Evolutionary conservation across 176 grass and related monocot genomes (phyloP).

Genomic region (Oryza glumipatula): DNA sequence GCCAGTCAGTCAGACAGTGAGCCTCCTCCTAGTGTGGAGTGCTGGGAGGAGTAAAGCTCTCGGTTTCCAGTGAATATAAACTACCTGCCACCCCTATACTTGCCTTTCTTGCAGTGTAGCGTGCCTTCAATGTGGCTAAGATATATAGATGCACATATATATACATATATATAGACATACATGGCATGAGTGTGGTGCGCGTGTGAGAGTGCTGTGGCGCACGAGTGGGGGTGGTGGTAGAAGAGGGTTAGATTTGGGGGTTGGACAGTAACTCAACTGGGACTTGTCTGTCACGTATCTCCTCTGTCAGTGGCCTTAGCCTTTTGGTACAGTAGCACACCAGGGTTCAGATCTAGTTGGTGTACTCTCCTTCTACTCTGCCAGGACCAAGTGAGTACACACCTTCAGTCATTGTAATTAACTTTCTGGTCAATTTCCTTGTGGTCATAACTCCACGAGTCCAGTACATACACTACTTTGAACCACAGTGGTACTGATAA

Average conservation of each 20-base stretch:
- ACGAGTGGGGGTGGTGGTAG: not conserved
- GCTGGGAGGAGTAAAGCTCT: slow-evolving; percentile 28
- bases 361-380: slow-evolving; percentile 17
- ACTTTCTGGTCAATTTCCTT: not conserved
- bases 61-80: slow-evolving; percentile 56
- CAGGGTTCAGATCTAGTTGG: not conserved
- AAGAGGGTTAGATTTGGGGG: slow-evolving; percentile 13
- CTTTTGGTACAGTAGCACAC: not conserved
- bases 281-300: slow-evolving; percentile 44
- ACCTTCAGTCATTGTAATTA: not conserved
- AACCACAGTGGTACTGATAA: slow-evolving; percentile 3
- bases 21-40: slow-evolving; percentile 8
- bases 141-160: not conserved
- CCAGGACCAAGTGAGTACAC: not conserved
- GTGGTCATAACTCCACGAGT: not conserved
- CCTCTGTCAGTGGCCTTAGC: slow-evolving; percentile 1
- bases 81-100: slow-evolving; percentile 47
- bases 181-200: not conserved
- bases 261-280: slow-evolving; percentile 33
- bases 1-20: slow-evolving; percentile 19
- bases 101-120: slow-evolving; percentile 20
- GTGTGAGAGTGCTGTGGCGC: not conserved
- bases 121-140: slow-evolving; percentile 49
- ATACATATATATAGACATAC: not conserved
- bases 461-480: not conserved